These are phyloP conservation scores for Colletotrichum shisoi DNA, from an alignment of 2,329 filamentous ascomycete species.

Conservation along the genomic window DNA sequence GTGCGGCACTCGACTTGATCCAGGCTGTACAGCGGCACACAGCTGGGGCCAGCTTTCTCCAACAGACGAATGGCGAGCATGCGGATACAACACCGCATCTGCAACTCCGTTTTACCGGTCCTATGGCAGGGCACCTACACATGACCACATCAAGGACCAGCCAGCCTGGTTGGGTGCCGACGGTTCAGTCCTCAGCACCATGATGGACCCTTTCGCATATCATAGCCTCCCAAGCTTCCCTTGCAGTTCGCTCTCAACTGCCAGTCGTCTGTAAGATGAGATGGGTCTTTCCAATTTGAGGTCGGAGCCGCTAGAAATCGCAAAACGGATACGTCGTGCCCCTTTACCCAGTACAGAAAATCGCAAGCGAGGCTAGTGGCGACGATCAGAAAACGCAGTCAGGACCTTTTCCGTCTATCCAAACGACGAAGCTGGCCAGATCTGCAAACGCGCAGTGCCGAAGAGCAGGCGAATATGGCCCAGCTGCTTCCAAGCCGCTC, in stretches of 20 bases:
- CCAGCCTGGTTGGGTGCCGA: constrained; percentile 33
- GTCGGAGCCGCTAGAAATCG: neutral
- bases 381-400: neutral
- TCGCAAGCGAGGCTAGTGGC: neutral
- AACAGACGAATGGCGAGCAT: constrained; percentile 2
- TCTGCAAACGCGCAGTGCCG: neutral
- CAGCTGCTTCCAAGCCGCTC: neutral
- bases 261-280: neutral
- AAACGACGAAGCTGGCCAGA: neutral
- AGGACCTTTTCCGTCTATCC: neutral
- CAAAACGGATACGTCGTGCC: neutral
- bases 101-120: constrained; percentile 46
- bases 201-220: constrained; percentile 20
- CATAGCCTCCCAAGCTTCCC: neutral
- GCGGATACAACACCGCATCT: constrained; percentile 30
- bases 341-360: neutral
- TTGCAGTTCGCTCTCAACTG: neutral
- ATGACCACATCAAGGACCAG: constrained; percentile 46
- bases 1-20: constrained; percentile 1
- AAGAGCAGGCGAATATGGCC: neutral
- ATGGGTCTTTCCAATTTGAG: neutral
- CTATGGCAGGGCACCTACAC: constrained; percentile 46
- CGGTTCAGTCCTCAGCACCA: constrained; percentile 38
- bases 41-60: neutral
- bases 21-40: neutral